phyloP scores from a whole-genome alignment of 805 yeast genomes.

The Phaffomyces thermotolerans region DNA sequence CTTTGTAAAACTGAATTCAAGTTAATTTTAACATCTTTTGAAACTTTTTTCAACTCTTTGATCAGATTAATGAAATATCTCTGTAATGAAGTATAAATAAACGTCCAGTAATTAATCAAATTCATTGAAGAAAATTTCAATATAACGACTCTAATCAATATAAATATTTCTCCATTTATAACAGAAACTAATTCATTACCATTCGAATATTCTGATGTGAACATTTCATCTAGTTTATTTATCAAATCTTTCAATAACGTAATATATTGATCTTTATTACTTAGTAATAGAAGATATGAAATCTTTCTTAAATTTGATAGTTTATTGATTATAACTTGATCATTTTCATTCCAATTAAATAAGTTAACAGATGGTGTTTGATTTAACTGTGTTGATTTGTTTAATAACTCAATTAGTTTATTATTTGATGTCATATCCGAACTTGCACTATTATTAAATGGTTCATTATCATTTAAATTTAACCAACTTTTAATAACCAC shows the following conservation, averaged over 20 bases:
- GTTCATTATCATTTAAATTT: slow-evolving; percentile 34
- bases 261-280: slow-evolving; percentile 50
- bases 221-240: slow-evolving; percentile 36
- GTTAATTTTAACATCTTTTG: slow-evolving; percentile 28
- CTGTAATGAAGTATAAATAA: slow-evolving; percentile 55
- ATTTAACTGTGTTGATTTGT: slow-evolving; percentile 35
- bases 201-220: slow-evolving; percentile 10
- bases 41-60: slow-evolving; percentile 9
- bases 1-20: slow-evolving; percentile 44
- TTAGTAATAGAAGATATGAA: slow-evolving; percentile 53
- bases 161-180: slow-evolving; percentile 37
- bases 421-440: slow-evolving; percentile 29
- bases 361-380: slow-evolving; percentile 42
- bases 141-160: slow-evolving; percentile 57
- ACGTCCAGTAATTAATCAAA: slow-evolving; percentile 62
- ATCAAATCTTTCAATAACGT: slow-evolving; percentile 42
- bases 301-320: slow-evolving; percentile 52
- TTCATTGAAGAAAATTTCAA: slow-evolving; percentile 58
- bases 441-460: background rate
- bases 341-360: slow-evolving; percentile 72
- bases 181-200: slow-evolving; percentile 25
- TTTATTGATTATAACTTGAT: slow-evolving; percentile 38
- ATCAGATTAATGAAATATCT: slow-evolving; percentile 31
- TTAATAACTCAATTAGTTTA: slow-evolving; percentile 44
- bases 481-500: slow-evolving; percentile 57